Evolutionary conservation across 352 stramenopile species (phyloP).

Genomic region (Globisporangium heterothallicum): DNA sequence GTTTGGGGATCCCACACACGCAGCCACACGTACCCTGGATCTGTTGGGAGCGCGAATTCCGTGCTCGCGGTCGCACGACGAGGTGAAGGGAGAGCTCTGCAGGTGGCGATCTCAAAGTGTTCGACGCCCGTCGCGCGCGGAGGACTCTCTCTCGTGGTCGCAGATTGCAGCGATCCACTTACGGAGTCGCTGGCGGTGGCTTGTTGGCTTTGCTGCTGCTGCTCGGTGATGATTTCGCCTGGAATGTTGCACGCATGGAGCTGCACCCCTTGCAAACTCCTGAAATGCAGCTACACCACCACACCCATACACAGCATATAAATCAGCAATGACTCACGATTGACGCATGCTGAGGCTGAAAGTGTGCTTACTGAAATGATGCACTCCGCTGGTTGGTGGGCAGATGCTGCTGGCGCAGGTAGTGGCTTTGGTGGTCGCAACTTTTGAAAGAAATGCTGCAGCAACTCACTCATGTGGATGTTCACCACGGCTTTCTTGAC

Average conservation of each 20-base stretch:
- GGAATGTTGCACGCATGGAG: not conserved
- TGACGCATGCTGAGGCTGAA: not conserved
- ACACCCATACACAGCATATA: not conserved
- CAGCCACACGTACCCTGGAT: slow-evolving; percentile 43
- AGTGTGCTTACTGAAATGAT: slow-evolving; percentile 22
- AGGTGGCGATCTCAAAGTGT: slow-evolving; percentile 28
- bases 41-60: slow-evolving; percentile 19
- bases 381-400: slow-evolving; percentile 13
- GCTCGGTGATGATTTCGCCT: slow-evolving; percentile 9
- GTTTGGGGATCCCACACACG: slow-evolving; percentile 11
- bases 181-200: not conserved
- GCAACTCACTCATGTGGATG: slow-evolving; percentile 43
- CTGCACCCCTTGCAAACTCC: not conserved
- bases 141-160: too few species aligned
- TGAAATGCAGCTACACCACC: slow-evolving; percentile 5
- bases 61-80: not conserved
- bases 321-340: not conserved
- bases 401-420: slow-evolving; percentile 1
- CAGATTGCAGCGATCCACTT: not conserved
- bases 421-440: slow-evolving; percentile 23
- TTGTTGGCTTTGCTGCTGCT: slow-evolving; percentile 1
- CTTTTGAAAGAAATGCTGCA: slow-evolving; percentile 33
- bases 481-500: slow-evolving; percentile 39
- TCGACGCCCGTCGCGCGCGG: slow-evolving; percentile 21
- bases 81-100: not conserved